Evolutionary conservation across 371 early-diverging fungal genomes (phyloP), one percentile per base, ranked within the genome.

Genomic region (Chytridium lagenaria): DNA sequence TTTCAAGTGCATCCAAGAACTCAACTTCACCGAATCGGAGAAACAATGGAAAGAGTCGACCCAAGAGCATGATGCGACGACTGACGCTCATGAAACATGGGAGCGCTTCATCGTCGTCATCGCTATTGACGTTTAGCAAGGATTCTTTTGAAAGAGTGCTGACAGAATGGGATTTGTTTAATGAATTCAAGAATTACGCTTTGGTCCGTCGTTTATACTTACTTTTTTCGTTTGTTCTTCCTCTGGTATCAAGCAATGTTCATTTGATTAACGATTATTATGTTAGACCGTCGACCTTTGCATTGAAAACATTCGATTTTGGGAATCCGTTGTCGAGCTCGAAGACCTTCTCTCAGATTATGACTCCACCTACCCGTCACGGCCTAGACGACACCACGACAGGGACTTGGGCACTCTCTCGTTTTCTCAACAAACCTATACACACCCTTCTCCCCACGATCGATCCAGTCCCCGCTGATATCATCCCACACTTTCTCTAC

Each of bases 311-410:
- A 55, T 55, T 30, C 57, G 30, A 7, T 55, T 55, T 23, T 55
- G 57, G 57, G 57, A 55, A 55, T 55, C 57, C 16, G 57, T 55
- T 55, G 22, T 19, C 30, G 57, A 55, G 57, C 57, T 55, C 15
- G 57, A 55, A 23, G 57, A 55, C 10, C 57, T 55, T 5, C 57
- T 55, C 23, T 55, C 57, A 10, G 57, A 55, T 10, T 5, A 16
- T 16, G 57, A 55, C 23, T 23, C 57, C 26, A 55, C 16, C 26
- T 55, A 55, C 57, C n/a, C 10, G 57, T 7, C 7, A 55, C 26
- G 57, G 57, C 57, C 57, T 55, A 7, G 44, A 44, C 7, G 22
- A 7, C 57, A 16, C n/a, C n/a, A n/a, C n/a, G n/a, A n/a, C 57
- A 10, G 22, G 26, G 15, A 55, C 57, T 23, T 55, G 57, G 57